Base-by-base conservation (phyloP, 164 flowering plant genomes). In the Taxillus chinensis region DNA sequence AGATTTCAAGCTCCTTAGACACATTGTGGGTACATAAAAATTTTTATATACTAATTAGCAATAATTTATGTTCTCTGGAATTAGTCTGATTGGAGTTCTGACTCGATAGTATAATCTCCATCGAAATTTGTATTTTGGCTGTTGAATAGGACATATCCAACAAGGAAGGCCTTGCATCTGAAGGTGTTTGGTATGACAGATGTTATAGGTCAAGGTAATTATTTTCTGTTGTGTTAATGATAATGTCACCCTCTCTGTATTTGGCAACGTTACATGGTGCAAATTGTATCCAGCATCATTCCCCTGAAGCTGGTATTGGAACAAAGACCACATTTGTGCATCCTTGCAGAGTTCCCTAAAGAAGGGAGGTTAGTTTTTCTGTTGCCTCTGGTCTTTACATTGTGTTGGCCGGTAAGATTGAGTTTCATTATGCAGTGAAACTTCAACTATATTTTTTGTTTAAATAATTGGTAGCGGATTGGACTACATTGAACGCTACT, bases 131-230 rank as follows among this genome's bases (percentile, higher is more conserved):
- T 17, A 50, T 62, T 27, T 5, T 68, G 67, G 59, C 41, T 7
- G 63, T 37, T 60, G 60, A 40, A 67, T 68, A 92, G 98, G 98
- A 92, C 70, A 78, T 92, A 71, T 92, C 98, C 52, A 92, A 89
- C 70, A 81, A 79, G 64, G 98, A 92, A 73, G 98, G 98, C 39
- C 77, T 92, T 60, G 98, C 98, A 43, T 78, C 85, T 45, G 89
- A 82, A 56, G 78, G 73, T 64, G 96, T 83, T 67, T 87, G 90
- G 92, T 82, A 78, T 55, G 60, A 66, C 3, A 76, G 98, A 73
- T 74, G 83, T 60, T 84, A 78, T 65, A 74, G 55, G 64, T 76
- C 89, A 62, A 74, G 87, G 96, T 89, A 74, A 66, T 51, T 8
- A 39, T 57, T 59, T 12, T 17, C 59, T 53, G 11, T 66, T 45